Percentiles rank a stretch among this genome's conserved stretches.
Evolutionary conservation across 1,139 yeast genomes (phyloP).

Genomic region (Sugiyamaella sp.): DNA sequence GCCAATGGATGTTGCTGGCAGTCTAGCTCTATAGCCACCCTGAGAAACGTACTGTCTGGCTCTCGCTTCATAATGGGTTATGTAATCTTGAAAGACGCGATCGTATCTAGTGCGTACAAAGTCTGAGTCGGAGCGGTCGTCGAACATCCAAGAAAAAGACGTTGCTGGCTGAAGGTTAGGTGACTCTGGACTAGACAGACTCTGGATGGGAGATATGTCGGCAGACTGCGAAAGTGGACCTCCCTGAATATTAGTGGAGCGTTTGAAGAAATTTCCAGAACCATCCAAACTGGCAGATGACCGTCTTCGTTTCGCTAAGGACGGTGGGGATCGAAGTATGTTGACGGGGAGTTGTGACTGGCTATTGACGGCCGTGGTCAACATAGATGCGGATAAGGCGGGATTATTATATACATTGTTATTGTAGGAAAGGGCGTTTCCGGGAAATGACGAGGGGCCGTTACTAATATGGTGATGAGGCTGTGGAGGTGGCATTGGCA

Average conservation of each 20-base stretch:
- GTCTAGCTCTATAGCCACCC: constrained; percentile 17
- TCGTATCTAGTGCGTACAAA: constrained; percentile 27
- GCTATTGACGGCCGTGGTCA: not conserved
- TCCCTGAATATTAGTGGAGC: not conserved
- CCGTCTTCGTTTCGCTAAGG: not conserved
- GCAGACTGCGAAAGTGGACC: not conserved
- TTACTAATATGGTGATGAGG: constrained; percentile 4
- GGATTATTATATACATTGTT: not conserved
- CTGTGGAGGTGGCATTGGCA: constrained; percentile 17
- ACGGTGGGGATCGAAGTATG: constrained; percentile 8
- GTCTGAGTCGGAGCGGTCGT: constrained; percentile 30
- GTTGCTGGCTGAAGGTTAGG: constrained; percentile 17
- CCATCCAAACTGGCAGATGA: constrained; percentile 12
- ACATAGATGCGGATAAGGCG: not conserved
- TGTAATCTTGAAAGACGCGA: constrained; percentile 20
- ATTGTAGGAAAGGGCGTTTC: not conserved
- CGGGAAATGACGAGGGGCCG: not conserved
- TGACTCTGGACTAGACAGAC: constrained; percentile 13
- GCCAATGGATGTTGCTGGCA: constrained; percentile 10
- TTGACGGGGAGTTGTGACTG: not conserved
- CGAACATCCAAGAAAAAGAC: constrained; percentile 37
- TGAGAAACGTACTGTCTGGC: constrained; percentile 14
- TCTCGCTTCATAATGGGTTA: constrained; percentile 14
- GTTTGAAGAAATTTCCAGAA: constrained; percentile 2
- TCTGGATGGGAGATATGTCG: constrained; percentile 15